These are phyloP conservation scores for Actinomucor elegans DNA, from an alignment of 371 early-diverging fungal species.

Conservation along the genomic window DNA sequence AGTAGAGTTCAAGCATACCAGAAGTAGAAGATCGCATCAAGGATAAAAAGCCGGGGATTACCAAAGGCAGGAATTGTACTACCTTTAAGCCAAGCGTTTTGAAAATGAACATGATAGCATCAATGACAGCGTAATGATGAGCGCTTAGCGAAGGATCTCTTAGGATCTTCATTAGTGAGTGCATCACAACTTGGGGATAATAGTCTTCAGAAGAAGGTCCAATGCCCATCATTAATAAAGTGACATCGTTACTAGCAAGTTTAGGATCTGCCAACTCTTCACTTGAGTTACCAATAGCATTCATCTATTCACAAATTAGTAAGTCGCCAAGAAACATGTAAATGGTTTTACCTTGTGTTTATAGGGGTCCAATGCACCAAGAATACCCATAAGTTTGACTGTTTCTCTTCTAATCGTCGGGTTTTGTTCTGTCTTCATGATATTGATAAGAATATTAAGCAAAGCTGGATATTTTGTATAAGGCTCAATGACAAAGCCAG, in stretches of 20 bases:
- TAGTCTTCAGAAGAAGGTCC: conserved; percentile 82
- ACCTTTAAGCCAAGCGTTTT: conserved; percentile 84
- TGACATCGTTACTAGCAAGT: conserved; percentile 62
- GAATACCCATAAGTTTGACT: conserved; percentile 88
- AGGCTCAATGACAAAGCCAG: conserved; percentile 91
- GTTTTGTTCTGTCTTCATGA: conserved; percentile 84
- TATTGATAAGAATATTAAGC: conserved; percentile 74
- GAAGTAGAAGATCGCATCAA: conserved; percentile 79
- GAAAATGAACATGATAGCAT: conserved; percentile 94
- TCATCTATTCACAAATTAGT: conserved; percentile 35
- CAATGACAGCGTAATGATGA: conserved; percentile 88
- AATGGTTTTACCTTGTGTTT: conserved; percentile 68
- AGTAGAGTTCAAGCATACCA: conserved; percentile 86
- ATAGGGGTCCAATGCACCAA: conserved; percentile 97
- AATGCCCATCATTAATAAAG: conserved; percentile 71
- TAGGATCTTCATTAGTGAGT: conserved; percentile 88
- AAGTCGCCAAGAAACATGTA: not conserved
- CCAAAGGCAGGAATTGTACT: conserved; percentile 78
- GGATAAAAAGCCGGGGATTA: conserved; percentile 66
- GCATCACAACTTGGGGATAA: conserved; percentile 87
- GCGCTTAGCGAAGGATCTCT: conserved; percentile 78
- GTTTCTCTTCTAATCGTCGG: conserved; percentile 77
- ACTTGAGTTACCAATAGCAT: conserved; percentile 53
- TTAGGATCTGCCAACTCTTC: conserved; percentile 60
- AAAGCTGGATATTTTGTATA: conserved; percentile 89